Conservation (phyloP, 176 grass and related monocot species). For the Aegilops bicornis region DNA sequence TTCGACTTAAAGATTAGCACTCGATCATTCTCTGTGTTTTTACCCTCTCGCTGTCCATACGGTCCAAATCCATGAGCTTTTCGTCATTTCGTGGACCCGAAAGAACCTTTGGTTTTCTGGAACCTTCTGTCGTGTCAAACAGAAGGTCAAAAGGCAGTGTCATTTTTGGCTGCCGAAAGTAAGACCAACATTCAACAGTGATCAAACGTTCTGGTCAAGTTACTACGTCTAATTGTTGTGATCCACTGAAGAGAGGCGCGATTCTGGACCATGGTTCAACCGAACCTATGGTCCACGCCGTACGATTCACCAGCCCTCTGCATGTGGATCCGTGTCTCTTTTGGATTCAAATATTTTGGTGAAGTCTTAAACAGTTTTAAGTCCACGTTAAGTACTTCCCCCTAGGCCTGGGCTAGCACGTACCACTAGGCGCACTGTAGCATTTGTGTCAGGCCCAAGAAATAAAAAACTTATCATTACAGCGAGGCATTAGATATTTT, state of each 20-base stretch:
- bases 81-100: not conserved
- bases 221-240: not conserved
- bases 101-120: slow-evolving; percentile 11
- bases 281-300: no score
- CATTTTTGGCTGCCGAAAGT: not conserved
- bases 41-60: not conserved
- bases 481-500: no score
- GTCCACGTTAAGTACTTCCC: no score
- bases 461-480: no score
- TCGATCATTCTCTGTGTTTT: not conserved
- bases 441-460: no score
- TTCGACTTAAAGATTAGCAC: not conserved
- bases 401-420: no score
- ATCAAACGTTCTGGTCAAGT: not conserved
- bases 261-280: no score
- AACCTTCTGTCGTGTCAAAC: slow-evolving; percentile 33
- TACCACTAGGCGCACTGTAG: no score
- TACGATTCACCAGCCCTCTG: no score
- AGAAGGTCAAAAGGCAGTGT: slow-evolving; percentile 2
- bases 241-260: not conserved
- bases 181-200: not conserved
- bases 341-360: no score
- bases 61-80: not conserved
- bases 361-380: no score
- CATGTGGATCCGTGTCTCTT: no score